A percentile compares a stretch with the other conserved stretches of the same genome.
phyloP scores from a whole-genome alignment of 2,329 filamentous ascomycete species.

The Paecilomyces dactylethromorphus region DNA sequence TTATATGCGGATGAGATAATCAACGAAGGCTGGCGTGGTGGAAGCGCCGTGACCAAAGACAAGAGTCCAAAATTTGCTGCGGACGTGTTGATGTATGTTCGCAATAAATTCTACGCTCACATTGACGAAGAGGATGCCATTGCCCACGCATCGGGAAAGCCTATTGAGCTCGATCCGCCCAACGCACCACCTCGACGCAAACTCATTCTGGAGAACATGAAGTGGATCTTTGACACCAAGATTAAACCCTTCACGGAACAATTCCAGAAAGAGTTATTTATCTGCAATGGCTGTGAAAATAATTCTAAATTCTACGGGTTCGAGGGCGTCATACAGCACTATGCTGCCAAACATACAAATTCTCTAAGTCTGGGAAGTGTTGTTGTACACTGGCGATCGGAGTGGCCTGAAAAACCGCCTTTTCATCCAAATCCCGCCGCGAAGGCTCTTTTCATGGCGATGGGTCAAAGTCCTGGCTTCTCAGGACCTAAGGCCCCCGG shows the following conservation, averaged over 20 bases:
- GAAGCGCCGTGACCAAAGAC: conserved; percentile 56
- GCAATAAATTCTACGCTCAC: conserved; percentile 59
- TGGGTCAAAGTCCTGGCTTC: conserved; percentile 11
- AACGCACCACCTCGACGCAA: conserved; percentile 53
- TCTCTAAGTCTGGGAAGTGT: conserved; percentile 63
- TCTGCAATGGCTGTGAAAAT: conserved; percentile 63
- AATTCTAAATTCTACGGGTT: conserved; percentile 66
- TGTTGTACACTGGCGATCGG: conserved; percentile 71
- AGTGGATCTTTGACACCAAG: conserved; percentile 74
- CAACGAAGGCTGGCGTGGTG: conserved; percentile 57
- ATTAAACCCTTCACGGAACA: conserved; percentile 63
- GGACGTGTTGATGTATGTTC: conserved; percentile 62
- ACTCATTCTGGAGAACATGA: conserved; percentile 77
- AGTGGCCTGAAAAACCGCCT: conserved; percentile 71
- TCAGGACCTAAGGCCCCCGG: conserved; percentile 6
- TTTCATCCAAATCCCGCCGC: conserved; percentile 57
- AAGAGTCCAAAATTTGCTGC: conserved; percentile 63
- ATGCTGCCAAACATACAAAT: conserved; percentile 72
- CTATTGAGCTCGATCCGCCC: conserved; percentile 43
- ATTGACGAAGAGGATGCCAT: conserved; percentile 49
- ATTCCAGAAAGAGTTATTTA: conserved; percentile 65
- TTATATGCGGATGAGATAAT: conserved; percentile 66
- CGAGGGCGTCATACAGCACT: conserved; percentile 75
- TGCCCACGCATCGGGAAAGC: conserved; percentile 40
- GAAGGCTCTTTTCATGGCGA: conserved; percentile 28